Evolutionary conservation across 345 rosid species (phyloP).

Genomic region (Rhodamnia argentea): DNA sequence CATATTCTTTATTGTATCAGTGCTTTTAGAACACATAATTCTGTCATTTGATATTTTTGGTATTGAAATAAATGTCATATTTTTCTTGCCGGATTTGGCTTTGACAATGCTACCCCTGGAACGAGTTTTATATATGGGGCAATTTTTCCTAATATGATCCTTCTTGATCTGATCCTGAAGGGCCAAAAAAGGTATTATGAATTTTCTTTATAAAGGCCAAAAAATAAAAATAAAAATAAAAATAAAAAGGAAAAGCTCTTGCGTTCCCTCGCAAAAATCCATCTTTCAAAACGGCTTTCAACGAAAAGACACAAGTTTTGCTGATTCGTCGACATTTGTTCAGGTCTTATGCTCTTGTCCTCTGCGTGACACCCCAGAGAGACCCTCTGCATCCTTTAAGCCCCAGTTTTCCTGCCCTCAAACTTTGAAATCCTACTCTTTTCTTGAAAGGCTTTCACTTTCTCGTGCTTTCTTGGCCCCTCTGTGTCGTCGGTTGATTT

Average conservation of each 20-base stretch:
- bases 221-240: not conserved
- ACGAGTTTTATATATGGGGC: not conserved
- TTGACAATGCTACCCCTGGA: not conserved
- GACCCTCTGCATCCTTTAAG: not conserved
- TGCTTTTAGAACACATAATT: not conserved
- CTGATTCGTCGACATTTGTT: not conserved
- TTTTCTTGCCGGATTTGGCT: not conserved
- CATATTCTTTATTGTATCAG: no score
- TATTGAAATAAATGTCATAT: not conserved
- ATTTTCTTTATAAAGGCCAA: not conserved
- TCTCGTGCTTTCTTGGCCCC: not conserved
- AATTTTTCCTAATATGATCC: not conserved
- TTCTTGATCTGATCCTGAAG: not conserved
- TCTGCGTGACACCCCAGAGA: not conserved
- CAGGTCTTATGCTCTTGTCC: not conserved
- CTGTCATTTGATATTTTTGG: not conserved
- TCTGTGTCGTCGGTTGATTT: not conserved
- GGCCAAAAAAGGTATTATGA: not conserved
- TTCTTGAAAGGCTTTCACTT: not conserved
- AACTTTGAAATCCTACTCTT: not conserved
- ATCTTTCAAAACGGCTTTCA: not conserved
- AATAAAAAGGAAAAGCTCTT: constrained; percentile 1
- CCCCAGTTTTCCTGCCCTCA: not conserved
- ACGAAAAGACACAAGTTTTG: not conserved
- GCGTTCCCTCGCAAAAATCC: not conserved